A percentile compares a stretch with the other conserved stretches of the same genome.
Evolutionary conservation across 202 grass and related monocot genomes (phyloP).

Genomic region (Panicum hallii): DNA sequence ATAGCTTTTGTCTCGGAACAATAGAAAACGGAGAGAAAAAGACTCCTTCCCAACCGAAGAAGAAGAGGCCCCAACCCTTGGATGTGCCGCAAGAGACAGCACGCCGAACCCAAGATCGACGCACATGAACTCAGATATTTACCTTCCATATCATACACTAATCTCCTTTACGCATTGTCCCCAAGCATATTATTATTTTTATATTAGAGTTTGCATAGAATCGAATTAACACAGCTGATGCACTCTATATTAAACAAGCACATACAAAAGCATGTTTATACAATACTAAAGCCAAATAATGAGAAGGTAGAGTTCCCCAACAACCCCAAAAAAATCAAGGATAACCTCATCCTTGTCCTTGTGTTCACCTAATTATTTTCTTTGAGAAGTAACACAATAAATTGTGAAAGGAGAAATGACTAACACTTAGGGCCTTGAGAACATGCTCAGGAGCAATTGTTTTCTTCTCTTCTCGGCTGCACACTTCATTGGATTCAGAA

Average conservation of each 20-base stretch:
- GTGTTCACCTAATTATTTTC: not conserved
- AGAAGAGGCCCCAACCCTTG: too few species aligned
- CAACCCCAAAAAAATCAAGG: not conserved
- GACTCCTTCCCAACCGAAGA: too few species aligned
- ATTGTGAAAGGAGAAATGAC: slow-evolving; percentile 5
- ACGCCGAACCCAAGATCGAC: too few species aligned
- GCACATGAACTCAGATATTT: not conserved
- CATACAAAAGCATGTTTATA: not conserved
- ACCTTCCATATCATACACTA: not conserved
- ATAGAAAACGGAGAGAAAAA: too few species aligned
- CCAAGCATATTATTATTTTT: not conserved
- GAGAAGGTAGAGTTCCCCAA: not conserved
- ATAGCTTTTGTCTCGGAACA: too few species aligned
- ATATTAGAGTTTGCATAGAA: not conserved
- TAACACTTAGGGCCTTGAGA: slow-evolving; percentile 87
- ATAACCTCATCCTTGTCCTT: not conserved
- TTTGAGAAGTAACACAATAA: not conserved
- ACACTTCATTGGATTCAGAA: slow-evolving; percentile 99
- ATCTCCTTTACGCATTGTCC: not conserved
- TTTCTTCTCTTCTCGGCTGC: slow-evolving; percentile 91
- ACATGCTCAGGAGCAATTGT: slow-evolving; percentile 99
- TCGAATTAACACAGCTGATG: not conserved
- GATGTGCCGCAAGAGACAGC: too few species aligned
- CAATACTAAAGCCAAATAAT: slow-evolving; percentile 11
- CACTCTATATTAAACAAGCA: slow-evolving; percentile 20